phyloP scores from a whole-genome alignment of 2,329 filamentous ascomycete species.

The Camillea tinctor region DNA sequence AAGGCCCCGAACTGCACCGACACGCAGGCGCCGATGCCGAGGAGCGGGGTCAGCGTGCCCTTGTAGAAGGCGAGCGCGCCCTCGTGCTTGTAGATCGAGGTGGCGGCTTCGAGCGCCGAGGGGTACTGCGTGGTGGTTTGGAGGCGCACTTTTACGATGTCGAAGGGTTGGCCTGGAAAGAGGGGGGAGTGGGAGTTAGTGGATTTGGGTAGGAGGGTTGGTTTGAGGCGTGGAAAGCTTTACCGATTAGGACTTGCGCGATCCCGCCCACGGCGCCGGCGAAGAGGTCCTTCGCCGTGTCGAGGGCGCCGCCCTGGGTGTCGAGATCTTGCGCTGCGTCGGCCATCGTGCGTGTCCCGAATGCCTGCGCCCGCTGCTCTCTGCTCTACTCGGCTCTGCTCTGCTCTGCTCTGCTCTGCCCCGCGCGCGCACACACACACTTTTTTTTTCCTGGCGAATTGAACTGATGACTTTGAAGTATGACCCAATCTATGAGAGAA shows the following conservation, averaged over 20 bases:
- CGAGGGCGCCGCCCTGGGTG: slow-evolving; percentile 40
- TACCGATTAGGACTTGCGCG: slow-evolving; percentile 91
- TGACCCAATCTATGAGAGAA: too few relatives aligned
- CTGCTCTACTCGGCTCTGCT: neutral
- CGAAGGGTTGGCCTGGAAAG: slow-evolving; percentile 64
- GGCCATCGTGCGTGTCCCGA: slow-evolving; percentile 24
- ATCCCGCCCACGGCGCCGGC: slow-evolving; percentile 88
- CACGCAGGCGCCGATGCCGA: slow-evolving; percentile 95
- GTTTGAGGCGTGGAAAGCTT: too few relatives aligned
- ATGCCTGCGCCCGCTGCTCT: neutral
- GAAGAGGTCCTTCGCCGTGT: slow-evolving; percentile 84
- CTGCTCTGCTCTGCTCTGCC: neutral
- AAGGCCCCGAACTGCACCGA: slow-evolving; percentile 99
- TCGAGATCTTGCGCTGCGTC: slow-evolving; percentile 33
- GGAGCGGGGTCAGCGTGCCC: slow-evolving; percentile 88
- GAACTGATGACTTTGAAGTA: neutral
- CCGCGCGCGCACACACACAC: too few relatives aligned
- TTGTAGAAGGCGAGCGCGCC: slow-evolving; percentile 92
- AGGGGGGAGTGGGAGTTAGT: neutral
- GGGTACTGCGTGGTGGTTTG: slow-evolving; percentile 85
- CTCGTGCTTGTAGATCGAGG: slow-evolving; percentile 82
- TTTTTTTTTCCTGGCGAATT: neutral
- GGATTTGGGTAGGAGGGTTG: slow-evolving; percentile 11
- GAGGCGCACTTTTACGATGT: slow-evolving; percentile 96
- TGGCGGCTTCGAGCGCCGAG: slow-evolving; percentile 76